A percentile compares a stretch with the other conserved stretches of the same genome.
phyloP scores from a whole-genome alignment of 345 rosid genomes.

The Physaria fendleri region DNA sequence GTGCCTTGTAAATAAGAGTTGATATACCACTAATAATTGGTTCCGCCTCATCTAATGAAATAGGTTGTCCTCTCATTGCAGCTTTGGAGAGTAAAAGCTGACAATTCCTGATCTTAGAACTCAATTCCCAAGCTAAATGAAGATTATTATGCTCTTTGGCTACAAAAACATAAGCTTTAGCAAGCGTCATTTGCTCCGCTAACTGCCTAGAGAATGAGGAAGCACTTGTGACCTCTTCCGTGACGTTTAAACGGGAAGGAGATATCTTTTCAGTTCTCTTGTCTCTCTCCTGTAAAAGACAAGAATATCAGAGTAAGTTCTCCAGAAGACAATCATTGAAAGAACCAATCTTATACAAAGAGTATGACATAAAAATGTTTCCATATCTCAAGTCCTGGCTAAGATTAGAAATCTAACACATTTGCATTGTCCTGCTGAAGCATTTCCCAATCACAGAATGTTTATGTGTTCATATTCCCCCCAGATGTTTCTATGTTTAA shows the following conservation, averaged over 20 bases:
- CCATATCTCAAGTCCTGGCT: not conserved
- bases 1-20: slow-evolving; percentile 71
- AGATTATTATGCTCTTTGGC: slow-evolving; percentile 94
- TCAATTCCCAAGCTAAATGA: slow-evolving; percentile 91
- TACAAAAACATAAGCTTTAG: slow-evolving; percentile 88
- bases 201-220: slow-evolving; percentile 77
- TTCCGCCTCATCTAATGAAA: slow-evolving; percentile 66
- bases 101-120: slow-evolving; percentile 72
- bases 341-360: not conserved
- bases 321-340: not conserved
- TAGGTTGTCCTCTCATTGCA: slow-evolving; percentile 74
- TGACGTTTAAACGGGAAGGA: slow-evolving; percentile 46
- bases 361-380: not conserved
- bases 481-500: not conserved
- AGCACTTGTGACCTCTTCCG: slow-evolving; percentile 67
- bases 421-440: not conserved
- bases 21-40: slow-evolving; percentile 69
- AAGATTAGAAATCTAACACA: not conserved
- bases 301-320: slow-evolving; percentile 16
- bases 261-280: slow-evolving; percentile 35
- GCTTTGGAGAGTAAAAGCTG: slow-evolving; percentile 89
- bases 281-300: slow-evolving; percentile 50
- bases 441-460: not conserved
- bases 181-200: slow-evolving; percentile 89
- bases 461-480: not conserved